A percentile compares a stretch with the other conserved stretches of the same genome.
phyloP scores from a whole-genome alignment of 2,329 filamentous ascomycete genomes.

The Cercospora brassicicola region DNA sequence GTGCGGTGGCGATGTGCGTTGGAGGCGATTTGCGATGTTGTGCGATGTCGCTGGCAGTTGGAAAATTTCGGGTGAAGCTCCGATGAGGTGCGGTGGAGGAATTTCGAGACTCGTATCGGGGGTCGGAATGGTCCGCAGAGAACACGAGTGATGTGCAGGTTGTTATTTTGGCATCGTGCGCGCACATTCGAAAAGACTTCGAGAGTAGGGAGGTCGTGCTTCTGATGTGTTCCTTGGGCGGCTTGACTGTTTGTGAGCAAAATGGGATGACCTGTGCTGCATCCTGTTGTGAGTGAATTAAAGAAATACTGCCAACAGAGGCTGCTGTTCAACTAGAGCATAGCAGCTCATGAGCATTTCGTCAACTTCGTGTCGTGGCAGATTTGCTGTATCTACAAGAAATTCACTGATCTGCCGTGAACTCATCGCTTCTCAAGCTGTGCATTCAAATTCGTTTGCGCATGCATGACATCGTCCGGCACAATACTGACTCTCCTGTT shows the following conservation, averaged over 20 bases:
- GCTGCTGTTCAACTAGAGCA: not conserved
- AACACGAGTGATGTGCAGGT: not conserved
- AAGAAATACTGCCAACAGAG: not conserved
- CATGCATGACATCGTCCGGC: constrained; percentile 17
- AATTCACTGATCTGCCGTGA: not conserved
- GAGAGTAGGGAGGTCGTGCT: not conserved
- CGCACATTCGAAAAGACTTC: too few relatives aligned
- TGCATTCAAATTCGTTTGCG: constrained; percentile 14
- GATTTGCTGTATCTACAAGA: not conserved
- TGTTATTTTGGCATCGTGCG: not conserved
- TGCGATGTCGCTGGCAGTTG: not conserved
- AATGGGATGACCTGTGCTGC: not conserved
- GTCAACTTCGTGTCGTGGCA: not conserved
- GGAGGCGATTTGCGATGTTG: not conserved
- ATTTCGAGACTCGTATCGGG: not conserved
- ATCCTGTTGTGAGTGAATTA: not conserved
- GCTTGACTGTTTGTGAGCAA: too few relatives aligned
- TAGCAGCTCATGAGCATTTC: not conserved
- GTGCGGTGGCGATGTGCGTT: not conserved
- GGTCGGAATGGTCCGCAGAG: not conserved
- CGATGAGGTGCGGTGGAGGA: not conserved
- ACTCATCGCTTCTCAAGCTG: constrained; percentile 11
- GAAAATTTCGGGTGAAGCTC: not conserved
- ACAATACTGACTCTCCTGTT: constrained; percentile 18
- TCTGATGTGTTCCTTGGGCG: too few relatives aligned